A percentile compares a stretch with the other conserved stretches of the same genome.
These are phyloP conservation scores for Primulina huaijiensis DNA, from an alignment of 257 asterid species.

Conservation along the genomic window DNA sequence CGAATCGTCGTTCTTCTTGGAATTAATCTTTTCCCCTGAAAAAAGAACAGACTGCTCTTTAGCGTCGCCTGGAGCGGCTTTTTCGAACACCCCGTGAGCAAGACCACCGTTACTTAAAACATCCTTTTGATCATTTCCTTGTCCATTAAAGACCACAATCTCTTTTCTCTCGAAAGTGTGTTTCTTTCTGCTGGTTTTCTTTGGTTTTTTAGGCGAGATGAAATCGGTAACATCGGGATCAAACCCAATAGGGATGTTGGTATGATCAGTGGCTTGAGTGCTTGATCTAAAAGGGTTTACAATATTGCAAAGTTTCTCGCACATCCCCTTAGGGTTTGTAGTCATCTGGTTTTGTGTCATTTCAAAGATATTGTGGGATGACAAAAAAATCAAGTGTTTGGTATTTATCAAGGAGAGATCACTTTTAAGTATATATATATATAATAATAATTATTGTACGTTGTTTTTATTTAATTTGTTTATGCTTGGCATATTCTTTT, in stretches of 20 bases:
- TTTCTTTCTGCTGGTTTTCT: not conserved
- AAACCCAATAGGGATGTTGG: not conserved
- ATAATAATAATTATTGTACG: too few species aligned
- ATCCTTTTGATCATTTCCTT: not conserved
- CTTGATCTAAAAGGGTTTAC: not conserved
- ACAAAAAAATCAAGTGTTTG: not conserved
- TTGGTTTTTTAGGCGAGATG: not conserved
- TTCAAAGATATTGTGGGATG: not conserved
- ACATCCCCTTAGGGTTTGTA: not conserved
- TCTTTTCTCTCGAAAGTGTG: not conserved
- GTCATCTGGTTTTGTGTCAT: not conserved
- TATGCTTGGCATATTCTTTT: not conserved
- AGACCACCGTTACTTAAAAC: too few species aligned
- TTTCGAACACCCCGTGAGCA: not conserved
- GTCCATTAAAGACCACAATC: not conserved
- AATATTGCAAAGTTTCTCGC: not conserved
- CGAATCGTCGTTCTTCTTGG: not conserved
- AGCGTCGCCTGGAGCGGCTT: not conserved
- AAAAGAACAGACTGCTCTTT: not conserved
- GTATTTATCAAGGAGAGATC: not conserved
- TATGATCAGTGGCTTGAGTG: not conserved
- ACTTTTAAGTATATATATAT: not conserved
- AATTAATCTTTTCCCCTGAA: not conserved
- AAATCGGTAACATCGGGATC: not conserved
- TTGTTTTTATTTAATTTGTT: too few species aligned